Conservation (phyloP, 1,284 basidiomycete species). For the Austroboletus niveus region DNA sequence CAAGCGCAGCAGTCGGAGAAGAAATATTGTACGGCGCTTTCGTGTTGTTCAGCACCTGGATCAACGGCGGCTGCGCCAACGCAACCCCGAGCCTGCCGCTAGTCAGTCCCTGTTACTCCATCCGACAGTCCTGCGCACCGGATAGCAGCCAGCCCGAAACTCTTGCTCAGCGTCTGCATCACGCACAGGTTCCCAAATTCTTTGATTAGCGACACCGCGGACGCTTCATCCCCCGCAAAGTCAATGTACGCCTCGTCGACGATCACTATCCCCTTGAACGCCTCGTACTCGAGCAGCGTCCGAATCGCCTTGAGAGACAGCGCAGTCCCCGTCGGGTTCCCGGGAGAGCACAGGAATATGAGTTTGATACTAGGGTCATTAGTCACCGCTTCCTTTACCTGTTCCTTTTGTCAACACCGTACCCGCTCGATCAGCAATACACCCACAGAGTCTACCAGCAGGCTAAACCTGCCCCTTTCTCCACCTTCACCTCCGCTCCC, state of each 20-base stretch:
- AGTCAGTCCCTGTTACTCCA: neutral
- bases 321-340: slow-evolving; percentile 93
- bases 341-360: slow-evolving; percentile 94
- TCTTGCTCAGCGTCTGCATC: slow-evolving; percentile 94
- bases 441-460: slow-evolving; percentile 75
- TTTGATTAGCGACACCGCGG: slow-evolving; percentile 70
- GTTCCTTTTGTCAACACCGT: slow-evolving; percentile 6
- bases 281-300: slow-evolving; percentile 74
- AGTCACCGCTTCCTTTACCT: slow-evolving; percentile 73
- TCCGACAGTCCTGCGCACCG: slow-evolving; percentile 49
- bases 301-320: slow-evolving; percentile 74
- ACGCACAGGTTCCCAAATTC: slow-evolving; percentile 91
- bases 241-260: slow-evolving; percentile 99
- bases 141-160: slow-evolving; percentile 94
- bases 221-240: slow-evolving; percentile 68
- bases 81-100: slow-evolving; percentile 75
- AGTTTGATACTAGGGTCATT: slow-evolving; percentile 82
- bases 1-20: slow-evolving; percentile 84
- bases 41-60: slow-evolving; percentile 92
- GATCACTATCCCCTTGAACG: slow-evolving; percentile 88
- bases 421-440: neutral
- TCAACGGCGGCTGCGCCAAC: slow-evolving; percentile 83
- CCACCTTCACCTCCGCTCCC: slow-evolving; percentile 62
- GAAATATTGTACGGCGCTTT: slow-evolving; percentile 99
- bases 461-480: slow-evolving; percentile 73